Percentiles rank a stretch among this genome's conserved stretches.
phyloP scores from a whole-genome alignment of 257 asterid genomes.

The Solanum dulcamara region DNA sequence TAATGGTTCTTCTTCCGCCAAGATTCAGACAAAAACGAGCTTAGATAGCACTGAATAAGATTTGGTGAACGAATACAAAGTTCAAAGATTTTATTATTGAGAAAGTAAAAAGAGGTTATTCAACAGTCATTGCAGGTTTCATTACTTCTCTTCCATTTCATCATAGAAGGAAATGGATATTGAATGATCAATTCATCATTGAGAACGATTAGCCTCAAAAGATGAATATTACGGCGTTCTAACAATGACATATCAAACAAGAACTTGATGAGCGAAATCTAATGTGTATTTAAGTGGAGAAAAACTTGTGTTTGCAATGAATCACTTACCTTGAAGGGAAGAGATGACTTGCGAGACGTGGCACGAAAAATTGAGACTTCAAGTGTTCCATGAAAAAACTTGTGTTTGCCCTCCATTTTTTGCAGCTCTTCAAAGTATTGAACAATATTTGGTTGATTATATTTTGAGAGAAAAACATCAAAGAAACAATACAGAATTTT shows the following conservation, averaged over 20 bases:
- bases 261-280: background rate
- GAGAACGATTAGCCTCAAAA: background rate
- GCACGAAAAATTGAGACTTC: slow-evolving; percentile 81
- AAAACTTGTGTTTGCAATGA: background rate
- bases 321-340: slow-evolving; percentile 35
- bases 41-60: background rate
- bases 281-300: background rate
- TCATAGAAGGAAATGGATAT: background rate
- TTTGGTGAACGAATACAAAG: background rate
- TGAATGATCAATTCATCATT: background rate
- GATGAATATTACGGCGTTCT: background rate
- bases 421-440: background rate
- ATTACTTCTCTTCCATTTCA: background rate
- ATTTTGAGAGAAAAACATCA: background rate
- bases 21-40: background rate
- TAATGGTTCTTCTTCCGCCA: background rate
- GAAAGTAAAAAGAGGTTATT: background rate
- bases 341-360: slow-evolving; percentile 27
- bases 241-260: background rate
- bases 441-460: background rate
- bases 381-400: slow-evolving; percentile 79
- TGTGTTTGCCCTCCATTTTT: slow-evolving; percentile 41
- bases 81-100: background rate
- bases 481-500: background rate
- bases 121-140: background rate